Evolutionary conservation across 495 filamentous ascomycete genomes (phyloP), one percentile per base, ranked within the genome.

Genomic region (Tuber magnatum): DNA sequence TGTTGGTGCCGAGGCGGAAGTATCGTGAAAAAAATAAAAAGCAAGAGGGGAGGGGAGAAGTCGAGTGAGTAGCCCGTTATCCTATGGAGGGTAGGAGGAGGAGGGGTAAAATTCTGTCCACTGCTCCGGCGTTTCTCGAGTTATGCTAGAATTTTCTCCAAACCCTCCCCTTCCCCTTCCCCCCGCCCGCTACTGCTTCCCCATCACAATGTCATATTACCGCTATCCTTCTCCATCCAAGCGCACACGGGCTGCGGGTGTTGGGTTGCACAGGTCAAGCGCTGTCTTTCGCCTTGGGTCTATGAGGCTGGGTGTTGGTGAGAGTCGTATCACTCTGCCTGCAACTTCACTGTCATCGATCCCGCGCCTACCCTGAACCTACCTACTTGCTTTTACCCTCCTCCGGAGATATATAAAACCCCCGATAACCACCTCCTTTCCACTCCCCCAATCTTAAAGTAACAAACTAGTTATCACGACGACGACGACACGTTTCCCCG

Each of bases 1-100:
- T 65, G 56, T 65, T 28, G 24, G n/a, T 61, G 14, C 18, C 42
- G 38, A 51, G 69, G 51, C 61, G 77, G 70, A 76, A 48, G 74
- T 7, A 24, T 48, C 44, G 46, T 24, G 20, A 46, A n/a, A n/a
- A n/a, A n/a, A n/a, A n/a, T 7, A 40, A 7, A 40, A 7, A 7
- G 39, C 3, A 3, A 7, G 39, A 7, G 39, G 7, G 39, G 68
- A 70, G 24, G 71, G 48, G 76, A 73, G 74, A 48, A 71, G 70
- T 68, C 7, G 51, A 70, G 28, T 44, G 65, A 75, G 51, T 5
- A 7, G 43, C 24, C 32, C 22, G 42, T 72, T 39, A 73, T 46
- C 71, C 41, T 10, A 41, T 68, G 68, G 70, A 68, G 41, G 39
- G 39, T 2, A 40, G 39, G 39, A 40, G 39, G 39, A 40, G 39